Evolutionary conservation across 108 stramenopile genomes (phyloP).

Genomic region (Nitzschia sp.): DNA sequence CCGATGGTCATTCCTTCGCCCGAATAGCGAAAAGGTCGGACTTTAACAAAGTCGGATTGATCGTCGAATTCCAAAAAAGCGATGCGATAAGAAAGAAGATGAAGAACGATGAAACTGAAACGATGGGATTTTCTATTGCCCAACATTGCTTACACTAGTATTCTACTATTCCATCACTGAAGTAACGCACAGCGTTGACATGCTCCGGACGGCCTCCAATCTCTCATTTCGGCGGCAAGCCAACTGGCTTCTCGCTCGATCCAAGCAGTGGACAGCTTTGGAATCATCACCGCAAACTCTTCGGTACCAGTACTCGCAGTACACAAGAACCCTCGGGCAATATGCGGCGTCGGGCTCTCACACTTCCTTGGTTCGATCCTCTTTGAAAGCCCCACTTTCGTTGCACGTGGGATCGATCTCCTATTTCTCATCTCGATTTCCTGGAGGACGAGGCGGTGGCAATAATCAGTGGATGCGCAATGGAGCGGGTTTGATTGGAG

Average conservation of each 20-base stretch:
- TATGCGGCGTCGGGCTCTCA: not conserved
- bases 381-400: not conserved
- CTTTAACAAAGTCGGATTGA: too few species aligned
- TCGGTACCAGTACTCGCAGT: not conserved
- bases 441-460: slow-evolving; percentile 23
- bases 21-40: too few species aligned
- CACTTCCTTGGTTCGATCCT: slow-evolving; percentile 11
- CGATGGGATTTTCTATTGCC: too few species aligned
- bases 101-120: too few species aligned
- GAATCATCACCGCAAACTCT: not conserved
- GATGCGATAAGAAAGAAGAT: not conserved
- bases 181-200: not conserved
- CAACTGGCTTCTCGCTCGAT: not conserved
- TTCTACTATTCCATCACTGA: too few species aligned
- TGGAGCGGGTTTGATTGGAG: slow-evolving; percentile 54
- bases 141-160: too few species aligned
- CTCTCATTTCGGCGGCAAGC: not conserved
- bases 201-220: slow-evolving; percentile 3
- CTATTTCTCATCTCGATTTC: slow-evolving; percentile 40
- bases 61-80: too few species aligned
- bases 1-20: too few species aligned
- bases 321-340: not conserved
- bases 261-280: not conserved
- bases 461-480: slow-evolving; percentile 42
- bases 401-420: slow-evolving; percentile 27